Conservation (phyloP, 179 eudicot genomes). For the Beta lomatogona region DNA sequence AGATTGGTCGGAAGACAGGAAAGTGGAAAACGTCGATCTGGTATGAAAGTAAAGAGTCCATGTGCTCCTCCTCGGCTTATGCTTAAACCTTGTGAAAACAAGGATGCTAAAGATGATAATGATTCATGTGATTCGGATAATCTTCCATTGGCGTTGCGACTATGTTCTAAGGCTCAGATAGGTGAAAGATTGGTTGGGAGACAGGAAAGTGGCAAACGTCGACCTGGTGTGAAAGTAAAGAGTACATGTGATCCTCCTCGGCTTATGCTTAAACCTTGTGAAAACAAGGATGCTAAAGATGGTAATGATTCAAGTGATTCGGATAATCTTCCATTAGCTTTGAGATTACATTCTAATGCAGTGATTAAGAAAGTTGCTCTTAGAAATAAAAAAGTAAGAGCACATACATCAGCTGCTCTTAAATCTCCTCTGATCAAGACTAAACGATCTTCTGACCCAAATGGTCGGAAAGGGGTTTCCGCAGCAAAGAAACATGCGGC, state of each 20-base stretch:
- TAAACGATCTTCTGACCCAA: background rate
- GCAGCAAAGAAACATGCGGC: background rate
- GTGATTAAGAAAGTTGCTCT: background rate
- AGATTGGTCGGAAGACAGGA: background rate
- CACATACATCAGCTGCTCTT: background rate
- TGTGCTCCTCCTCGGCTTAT: too few relatives aligned
- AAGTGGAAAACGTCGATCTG: too few relatives aligned
- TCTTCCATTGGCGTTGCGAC: too few relatives aligned
- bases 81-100: too few relatives aligned
- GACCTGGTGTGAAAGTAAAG: background rate
- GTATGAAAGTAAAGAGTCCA: too few relatives aligned
- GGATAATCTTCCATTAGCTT: constrained; percentile 30
- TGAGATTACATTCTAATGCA: background rate
- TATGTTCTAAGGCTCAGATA: too few relatives aligned
- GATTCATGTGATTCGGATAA: background rate
- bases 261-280: background rate
- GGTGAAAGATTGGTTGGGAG: background rate
- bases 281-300: background rate
- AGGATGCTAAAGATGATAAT: background rate
- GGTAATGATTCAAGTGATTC: background rate
- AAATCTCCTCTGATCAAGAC: background rate
- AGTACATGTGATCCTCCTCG: constrained; percentile 7
- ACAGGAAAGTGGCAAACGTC: background rate
- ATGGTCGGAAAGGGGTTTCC: background rate
- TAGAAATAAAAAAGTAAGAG: background rate